Evolutionary conservation across 2,329 filamentous ascomycete species (phyloP).

Genomic region (Fusarium graminum): DNA sequence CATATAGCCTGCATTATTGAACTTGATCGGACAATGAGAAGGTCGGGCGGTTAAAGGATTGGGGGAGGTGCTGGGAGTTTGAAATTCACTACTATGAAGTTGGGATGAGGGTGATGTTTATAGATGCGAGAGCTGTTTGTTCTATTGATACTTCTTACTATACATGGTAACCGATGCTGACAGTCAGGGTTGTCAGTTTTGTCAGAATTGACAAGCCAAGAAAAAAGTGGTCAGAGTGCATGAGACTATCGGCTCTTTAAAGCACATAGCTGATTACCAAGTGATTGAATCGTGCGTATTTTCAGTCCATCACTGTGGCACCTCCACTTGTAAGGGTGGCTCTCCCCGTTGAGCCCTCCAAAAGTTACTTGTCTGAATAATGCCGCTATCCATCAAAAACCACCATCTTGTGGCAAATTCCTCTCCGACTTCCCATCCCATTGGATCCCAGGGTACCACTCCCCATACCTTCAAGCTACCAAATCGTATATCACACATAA

Average conservation of each 20-base stretch:
- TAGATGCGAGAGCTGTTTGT: rapidly evolving
- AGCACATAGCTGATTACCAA: rapidly evolving
- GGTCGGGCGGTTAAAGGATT: rapidly evolving
- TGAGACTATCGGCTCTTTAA: rapidly evolving
- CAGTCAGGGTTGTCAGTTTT: not conserved
- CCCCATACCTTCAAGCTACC: constrained; percentile 28
- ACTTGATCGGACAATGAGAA: rapidly evolving
- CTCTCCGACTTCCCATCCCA: constrained; percentile 60
- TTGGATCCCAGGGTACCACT: constrained; percentile 44
- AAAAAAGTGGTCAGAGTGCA: not conserved
- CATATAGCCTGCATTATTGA: not conserved
- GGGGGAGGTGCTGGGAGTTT: not conserved
- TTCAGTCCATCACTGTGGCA: rapidly evolving
- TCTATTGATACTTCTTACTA: not conserved
- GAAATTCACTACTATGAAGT: rapidly evolving
- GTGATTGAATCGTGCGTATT: rapidly evolving
- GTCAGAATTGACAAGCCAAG: not conserved
- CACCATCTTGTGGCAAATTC: constrained; percentile 48
- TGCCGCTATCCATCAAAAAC: constrained; percentile 33
- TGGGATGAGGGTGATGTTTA: rapidly evolving
- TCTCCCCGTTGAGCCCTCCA: constrained; percentile 27
- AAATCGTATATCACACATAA: constrained; percentile 3
- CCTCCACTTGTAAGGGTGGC: not conserved
- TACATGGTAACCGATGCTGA: not conserved
- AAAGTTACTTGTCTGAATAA: constrained; percentile 31